Conservation (phyloP, 2,329 filamentous ascomycete genomes). For the Neocucurbitaria cava region DNA sequence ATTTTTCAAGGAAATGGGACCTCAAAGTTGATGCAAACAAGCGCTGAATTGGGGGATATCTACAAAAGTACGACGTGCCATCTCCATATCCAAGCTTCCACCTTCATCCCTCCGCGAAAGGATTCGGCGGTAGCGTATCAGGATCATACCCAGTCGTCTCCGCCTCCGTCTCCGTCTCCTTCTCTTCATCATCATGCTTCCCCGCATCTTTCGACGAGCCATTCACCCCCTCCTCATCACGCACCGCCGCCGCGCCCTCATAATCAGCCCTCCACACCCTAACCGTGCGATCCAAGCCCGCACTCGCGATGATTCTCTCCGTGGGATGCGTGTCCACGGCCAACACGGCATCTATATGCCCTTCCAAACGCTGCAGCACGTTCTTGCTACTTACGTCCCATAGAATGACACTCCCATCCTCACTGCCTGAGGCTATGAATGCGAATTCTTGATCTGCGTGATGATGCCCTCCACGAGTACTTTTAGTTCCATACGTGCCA, state of each 20-base stretch:
- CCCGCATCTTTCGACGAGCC: too few relatives aligned
- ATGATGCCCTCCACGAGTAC: too few relatives aligned
- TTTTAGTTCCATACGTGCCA: conserved; percentile 65
- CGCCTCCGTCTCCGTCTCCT: not conserved
- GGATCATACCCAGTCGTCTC: conserved; percentile 24
- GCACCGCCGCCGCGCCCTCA: too few relatives aligned
- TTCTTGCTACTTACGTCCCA: conserved; percentile 93
- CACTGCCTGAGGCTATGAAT: conserved; percentile 84
- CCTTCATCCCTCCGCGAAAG: conserved; percentile 16
- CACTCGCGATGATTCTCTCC: conserved; percentile 65
- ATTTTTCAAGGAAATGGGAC: not conserved
- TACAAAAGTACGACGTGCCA: not conserved
- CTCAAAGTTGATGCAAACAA: not conserved
- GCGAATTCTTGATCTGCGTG: conserved; percentile 47
- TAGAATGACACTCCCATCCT: conserved; percentile 82
- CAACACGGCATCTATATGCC: conserved; percentile 65
- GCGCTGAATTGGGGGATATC: not conserved
- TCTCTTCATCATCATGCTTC: not conserved
- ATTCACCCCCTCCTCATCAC: too few relatives aligned
- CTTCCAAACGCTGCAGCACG: conserved; percentile 71
- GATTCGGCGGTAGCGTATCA: conserved; percentile 27
- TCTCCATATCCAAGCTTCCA: too few relatives aligned
- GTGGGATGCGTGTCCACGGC: conserved; percentile 65
- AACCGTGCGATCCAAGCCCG: conserved; percentile 67
- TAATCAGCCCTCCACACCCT: conserved; percentile 64